Conservation (phyloP, 1,139 yeast species). For the Blastobotrys buckinghamii region DNA sequence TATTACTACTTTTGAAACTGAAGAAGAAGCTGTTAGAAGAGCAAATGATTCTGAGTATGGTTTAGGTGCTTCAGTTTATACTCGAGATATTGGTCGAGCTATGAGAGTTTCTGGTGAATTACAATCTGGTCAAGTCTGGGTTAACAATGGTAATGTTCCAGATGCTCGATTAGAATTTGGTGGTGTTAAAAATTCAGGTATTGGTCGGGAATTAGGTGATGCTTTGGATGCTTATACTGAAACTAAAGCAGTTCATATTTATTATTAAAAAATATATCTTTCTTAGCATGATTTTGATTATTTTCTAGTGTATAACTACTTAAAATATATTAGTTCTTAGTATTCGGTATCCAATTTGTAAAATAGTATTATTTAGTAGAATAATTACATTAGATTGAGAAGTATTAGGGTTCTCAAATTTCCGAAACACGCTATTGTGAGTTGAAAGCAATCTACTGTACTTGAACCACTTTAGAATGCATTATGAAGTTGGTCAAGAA, state of each 20-base stretch:
- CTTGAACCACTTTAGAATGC: too few relatives aligned
- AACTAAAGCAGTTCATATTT: slow-evolving; percentile 52
- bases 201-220: slow-evolving; percentile 92
- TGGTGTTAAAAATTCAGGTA: slow-evolving; percentile 82
- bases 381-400: too few relatives aligned
- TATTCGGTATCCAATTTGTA: too few relatives aligned
- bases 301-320: too few relatives aligned
- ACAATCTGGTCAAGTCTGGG: slow-evolving; percentile 77
- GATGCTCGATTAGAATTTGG: slow-evolving; percentile 75
- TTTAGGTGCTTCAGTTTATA: slow-evolving; percentile 77
- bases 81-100: slow-evolving; percentile 51
- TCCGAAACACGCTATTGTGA: too few relatives aligned
- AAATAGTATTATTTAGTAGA: too few relatives aligned
- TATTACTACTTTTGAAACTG: slow-evolving; percentile 58
- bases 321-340: too few relatives aligned
- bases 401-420: too few relatives aligned
- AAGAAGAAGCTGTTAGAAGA: slow-evolving; percentile 59
- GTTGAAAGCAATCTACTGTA: too few relatives aligned
- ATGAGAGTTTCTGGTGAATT: slow-evolving; percentile 55
- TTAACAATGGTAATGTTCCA: slow-evolving; percentile 78
- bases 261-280: background rate
- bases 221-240: slow-evolving; percentile 72
- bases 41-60: slow-evolving; percentile 77
- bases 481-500: too few relatives aligned
- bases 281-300: too few relatives aligned